Evolutionary conservation across 129 eudicot species (phyloP), one percentile per base, ranked within the genome.

Genomic region (Ambrosia artemisiifolia): DNA sequence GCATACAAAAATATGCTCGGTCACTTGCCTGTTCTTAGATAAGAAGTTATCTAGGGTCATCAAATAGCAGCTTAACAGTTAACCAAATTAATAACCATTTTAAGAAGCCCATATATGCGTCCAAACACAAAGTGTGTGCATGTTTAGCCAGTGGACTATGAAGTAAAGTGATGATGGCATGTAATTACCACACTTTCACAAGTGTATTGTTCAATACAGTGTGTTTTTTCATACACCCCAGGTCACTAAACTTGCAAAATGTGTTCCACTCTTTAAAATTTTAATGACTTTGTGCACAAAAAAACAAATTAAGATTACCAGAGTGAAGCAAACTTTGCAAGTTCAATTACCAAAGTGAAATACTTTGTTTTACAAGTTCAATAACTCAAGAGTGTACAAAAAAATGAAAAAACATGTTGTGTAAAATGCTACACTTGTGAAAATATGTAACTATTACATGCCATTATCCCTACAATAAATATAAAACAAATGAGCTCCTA

Each of bases 1-100:
- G 92, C 69, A 69, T 60, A 69, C 63, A 79, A 48, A 46, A 40
- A 11, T 51, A 40, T 47, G 51, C 6, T 44, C 17, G 33, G 74
- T 57, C 74, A 67, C 48, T 71, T 17, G 55, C 63, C 63, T 67
- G 65, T 67, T 35, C 67, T 72, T 48, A 28, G 12, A 63, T 28
- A 7, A 54, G 42, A 48, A 62, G 16, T 60, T 77, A 55, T 13
- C 43, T 18, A 43, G 24, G 18, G 40, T 48, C 54, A 1, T 32
- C 64, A 50, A 63, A 63, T 43, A 74, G 49, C 24, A 6, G 40
- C 61, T 13, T 24, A 30, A 67, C 14, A 19, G 13, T 49, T 74
- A 43, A 67, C 44, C 71, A 59, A 13, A 33, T 8, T 47, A 69
- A 50, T 18, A 49, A 54, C 35, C 48, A 64, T 28, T 40, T 8